phyloP scores from a whole-genome alignment of 441 rosid species.

The Pelargonium myrrhifolium region DNA sequence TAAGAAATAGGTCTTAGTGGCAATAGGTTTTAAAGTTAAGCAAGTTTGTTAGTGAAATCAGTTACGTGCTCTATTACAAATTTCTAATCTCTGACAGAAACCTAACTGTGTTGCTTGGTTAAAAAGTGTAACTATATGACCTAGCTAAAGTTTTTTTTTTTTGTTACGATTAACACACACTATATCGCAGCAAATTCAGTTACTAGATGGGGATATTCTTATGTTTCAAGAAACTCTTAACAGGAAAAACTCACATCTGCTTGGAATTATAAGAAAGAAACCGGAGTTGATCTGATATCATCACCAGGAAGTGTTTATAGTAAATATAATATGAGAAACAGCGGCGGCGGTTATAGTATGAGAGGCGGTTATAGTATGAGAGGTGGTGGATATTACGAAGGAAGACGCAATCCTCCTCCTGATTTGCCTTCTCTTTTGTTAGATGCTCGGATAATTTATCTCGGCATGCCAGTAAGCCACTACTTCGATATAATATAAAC shows the following conservation, averaged over 20 bases:
- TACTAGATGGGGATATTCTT: not conserved
- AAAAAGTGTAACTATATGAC: too few relatives aligned
- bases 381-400: constrained; percentile 41
- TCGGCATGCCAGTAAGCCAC: constrained; percentile 77
- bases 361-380: constrained; percentile 69
- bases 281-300: constrained; percentile 58
- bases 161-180: not conserved
- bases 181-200: not conserved
- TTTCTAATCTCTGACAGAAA: too few relatives aligned
- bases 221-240: constrained; percentile 14
- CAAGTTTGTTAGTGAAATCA: too few relatives aligned
- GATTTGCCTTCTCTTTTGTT: constrained; percentile 86
- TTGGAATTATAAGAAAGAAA: constrained; percentile 50
- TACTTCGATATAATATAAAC: not conserved
- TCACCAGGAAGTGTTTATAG: constrained; percentile 7
- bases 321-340: constrained; percentile 54
- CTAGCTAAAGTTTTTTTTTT: too few relatives aligned
- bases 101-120: too few relatives aligned
- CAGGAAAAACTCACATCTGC: constrained; percentile 78
- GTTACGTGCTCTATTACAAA: too few relatives aligned
- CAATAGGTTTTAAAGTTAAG: too few relatives aligned
- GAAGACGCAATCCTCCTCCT: constrained; percentile 54
- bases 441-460: constrained; percentile 73
- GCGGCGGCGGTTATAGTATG: constrained; percentile 52
- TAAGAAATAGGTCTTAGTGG: too few relatives aligned